Base-by-base conservation (phyloP, 2,329 filamentous ascomycete species). In the Ascomycota sp. region DNA sequence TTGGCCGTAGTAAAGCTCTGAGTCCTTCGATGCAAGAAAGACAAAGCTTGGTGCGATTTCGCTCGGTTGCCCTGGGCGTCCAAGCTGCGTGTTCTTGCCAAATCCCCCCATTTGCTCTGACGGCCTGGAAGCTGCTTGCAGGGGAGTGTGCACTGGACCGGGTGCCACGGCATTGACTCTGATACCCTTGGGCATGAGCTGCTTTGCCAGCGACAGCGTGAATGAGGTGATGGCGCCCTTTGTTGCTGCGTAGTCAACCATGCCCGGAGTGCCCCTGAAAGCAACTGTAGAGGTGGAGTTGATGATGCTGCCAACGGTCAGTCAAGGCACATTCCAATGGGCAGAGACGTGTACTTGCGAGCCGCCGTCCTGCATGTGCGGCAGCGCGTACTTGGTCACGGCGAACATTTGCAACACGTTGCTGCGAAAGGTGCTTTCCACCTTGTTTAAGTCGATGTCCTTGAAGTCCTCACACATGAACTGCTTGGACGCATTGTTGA, bases 401-500 rank as follows among this genome's bases (percentile, higher is more conserved):
- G 65, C 64, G 43, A 72, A 66, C 54, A 70, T 69, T 35, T 63
- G 58, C 7, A 68, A 41, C 26, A 72, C 62, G 38, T 72, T 72
- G 38, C 56, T 61, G 31, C 58, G 58, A 54, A 72, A 74, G 0
- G 61, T 64, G 40, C 59, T 63, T 39, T 69, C 62, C 0, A 71
- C 63, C 1, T 58, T 50, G 10, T 64, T 56, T 1, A 72, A 54
- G 43, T 69, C 57, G 25, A 67, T 69, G 1, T 70, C 56, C 27
- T 54, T 51, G 13, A 70, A 58, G 26, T 69, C 56, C 6, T 58
- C 46, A 45, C 58, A 66, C 48, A 63, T 60, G 27, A 62, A 55
- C 47, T 72, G 66, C 47, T 66, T 66, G 0, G 59, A 62, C 3
- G 65, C 68, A 44, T 72, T 72, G 47, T 72, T 72, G 38, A 72